Evolutionary conservation across 805 yeast species (phyloP), one percentile per base, ranked within the genome.

Genomic region (Kodamaea laetipori): DNA sequence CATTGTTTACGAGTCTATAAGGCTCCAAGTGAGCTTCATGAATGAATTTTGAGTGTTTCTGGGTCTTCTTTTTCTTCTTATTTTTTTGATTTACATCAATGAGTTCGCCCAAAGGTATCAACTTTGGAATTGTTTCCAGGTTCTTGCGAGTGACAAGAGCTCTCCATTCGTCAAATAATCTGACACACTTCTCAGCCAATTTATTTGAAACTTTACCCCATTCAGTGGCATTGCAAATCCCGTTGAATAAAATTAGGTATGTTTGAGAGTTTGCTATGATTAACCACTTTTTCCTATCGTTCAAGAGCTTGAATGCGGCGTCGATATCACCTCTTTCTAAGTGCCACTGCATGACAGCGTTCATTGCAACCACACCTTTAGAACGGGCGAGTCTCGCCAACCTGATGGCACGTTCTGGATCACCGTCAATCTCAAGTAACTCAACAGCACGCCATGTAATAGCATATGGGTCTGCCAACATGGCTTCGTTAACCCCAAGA

Each of bases 251-350:
- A 6, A 64, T 63, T 4, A 66, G 57, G 39, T 58, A 64, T 6
- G 71, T 66, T 21, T 65, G 66, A n/a, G 77, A 75, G 51, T 82
- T 78, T 4, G 73, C 64, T 2, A 75, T 73, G 9, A 81, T 71
- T 1, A 76, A 77, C 81, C 86, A 77, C 56, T 82, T 84, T 51
- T 80, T 81, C 39, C 87, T 66, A 63, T 76, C 73, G 39, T 73
- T 71, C 46, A 73, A 72, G 13, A 78, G 50, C 31, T 76, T 76
- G 18, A 82, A 43, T 0, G 85, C 84, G 6, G 67, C 69, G 35
- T 73, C 71, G 0, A 73, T 57, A 16, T 73, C 71, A 2, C 74
- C 70, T 6, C 66, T 52, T 6, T 58, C 58, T 3, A 82, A 60
- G 32, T 73, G 66, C 67, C 79, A 73, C 46, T 75, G 71, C 54